A percentile compares a stretch with the other conserved stretches of the same genome.
Conservation (phyloP, 345 rosid species). For the Eucalyptus shirleyi region DNA sequence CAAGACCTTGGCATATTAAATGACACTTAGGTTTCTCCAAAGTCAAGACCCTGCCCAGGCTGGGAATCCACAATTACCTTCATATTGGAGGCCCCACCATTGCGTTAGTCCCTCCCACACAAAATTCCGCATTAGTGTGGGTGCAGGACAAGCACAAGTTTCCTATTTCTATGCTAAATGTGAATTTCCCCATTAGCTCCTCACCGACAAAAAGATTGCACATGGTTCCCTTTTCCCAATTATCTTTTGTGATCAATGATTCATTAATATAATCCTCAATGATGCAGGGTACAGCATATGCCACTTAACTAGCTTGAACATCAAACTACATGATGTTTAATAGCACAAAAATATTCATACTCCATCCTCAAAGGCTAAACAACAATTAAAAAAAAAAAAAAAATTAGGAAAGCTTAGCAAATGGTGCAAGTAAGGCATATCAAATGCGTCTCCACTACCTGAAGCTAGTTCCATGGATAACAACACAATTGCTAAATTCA, state of each 20-base stretch:
- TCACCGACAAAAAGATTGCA: neutral
- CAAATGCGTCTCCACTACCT: neutral
- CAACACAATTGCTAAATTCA: neutral
- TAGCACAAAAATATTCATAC: neutral
- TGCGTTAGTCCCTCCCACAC: neutral
- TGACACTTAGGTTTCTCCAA: too few species aligned
- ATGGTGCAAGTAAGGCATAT: neutral
- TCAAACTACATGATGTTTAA: neutral
- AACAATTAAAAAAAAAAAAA: neutral
- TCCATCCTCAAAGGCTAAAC: neutral
- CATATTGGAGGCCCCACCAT: neutral
- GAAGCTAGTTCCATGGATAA: neutral
- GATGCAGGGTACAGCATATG: neutral
- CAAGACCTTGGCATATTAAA: neutral
- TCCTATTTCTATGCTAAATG: neutral
- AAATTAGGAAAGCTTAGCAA: neutral
- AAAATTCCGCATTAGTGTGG: neutral
- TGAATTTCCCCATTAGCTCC: neutral
- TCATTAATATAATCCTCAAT: neutral
- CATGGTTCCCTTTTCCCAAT: neutral
- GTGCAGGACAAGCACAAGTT: neutral
- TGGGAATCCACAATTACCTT: neutral
- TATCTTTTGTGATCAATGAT: neutral
- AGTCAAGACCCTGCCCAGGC: neutral
- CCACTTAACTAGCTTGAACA: neutral